Base-by-base conservation (phyloP, 75 land plant genomes). In the Picea sitchensis region DNA sequence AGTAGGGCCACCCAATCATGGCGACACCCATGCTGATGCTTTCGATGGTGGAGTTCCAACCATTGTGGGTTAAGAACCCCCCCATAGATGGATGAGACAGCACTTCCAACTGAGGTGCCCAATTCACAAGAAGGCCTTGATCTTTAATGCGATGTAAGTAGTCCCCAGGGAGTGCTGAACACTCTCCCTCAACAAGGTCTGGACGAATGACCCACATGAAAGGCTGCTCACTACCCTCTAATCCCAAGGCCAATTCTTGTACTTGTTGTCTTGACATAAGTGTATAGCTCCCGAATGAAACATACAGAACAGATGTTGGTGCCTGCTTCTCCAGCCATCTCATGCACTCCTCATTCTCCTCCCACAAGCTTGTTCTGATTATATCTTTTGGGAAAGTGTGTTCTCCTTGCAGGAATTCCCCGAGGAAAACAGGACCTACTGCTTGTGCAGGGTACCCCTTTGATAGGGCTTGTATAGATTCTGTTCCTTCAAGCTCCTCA, bases 231-330 rank as follows among this genome's bases (percentile, higher is more conserved):
- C 79, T 76, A 32, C 47, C 34, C 41, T 77, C 65, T 1, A 84
- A 56, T 3, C 84, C 86, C 14, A 36, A 18, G 3, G 59, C 76
- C 60, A 84, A 17, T 30, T 84, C 86, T 2, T 30, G 18, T 13
- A 76, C 11, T 51, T 84, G 86, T 20, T 12, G 32, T 5, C 14
- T 21, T 38, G 86, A 81, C 14, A 77, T 44, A 18, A 57, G 34
- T 51, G 71, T 76, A 1, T 67, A 14, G 76, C 86, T 84, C 0
- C 86, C 86, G 20, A 84, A 84, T n/a, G 86, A 75, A 20, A 84
- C 59, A 32, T 64, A 84, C 11, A 77, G 54, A 36, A 81, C 73
- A 7, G 80, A 82, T 0, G 54, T 23, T 3, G 81, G 81, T 8
- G 60, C 23, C 15, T 56, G 84, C 1, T 31, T 62, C n/a, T 82